These are phyloP conservation scores for Plasmopara halstedii DNA, from an alignment of 352 stramenopile species.

Conservation along the genomic window DNA sequence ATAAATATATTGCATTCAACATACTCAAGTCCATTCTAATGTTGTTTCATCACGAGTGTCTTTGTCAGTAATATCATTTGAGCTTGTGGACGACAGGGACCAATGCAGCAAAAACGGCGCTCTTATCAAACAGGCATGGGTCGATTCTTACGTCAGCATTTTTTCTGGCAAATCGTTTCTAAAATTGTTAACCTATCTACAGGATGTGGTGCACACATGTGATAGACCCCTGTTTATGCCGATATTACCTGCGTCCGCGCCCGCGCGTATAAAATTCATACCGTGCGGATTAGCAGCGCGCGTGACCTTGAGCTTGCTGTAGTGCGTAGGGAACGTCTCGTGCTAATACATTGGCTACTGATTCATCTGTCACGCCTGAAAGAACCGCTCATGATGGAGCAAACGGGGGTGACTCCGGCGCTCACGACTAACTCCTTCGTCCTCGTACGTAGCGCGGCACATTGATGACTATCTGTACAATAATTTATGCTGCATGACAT, in stretches of 20 bases:
- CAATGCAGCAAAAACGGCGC: constrained; percentile 2
- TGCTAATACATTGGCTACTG: not conserved
- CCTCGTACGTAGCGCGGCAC: constrained; percentile 24
- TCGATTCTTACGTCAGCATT: no score
- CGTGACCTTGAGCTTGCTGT: constrained; percentile 6
- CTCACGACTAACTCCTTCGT: constrained; percentile 37
- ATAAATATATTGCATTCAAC: no score
- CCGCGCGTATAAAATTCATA: constrained; percentile 15
- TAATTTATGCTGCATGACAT: constrained; percentile 4
- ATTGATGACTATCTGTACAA: constrained; percentile 4
- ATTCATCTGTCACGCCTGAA: not conserved
- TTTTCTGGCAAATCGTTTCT: no score
- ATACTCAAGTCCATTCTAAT: no score
- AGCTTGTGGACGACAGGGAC: constrained; percentile 4
- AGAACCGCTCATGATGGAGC: constrained; percentile 31
- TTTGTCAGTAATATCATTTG: no score
- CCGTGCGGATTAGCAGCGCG: constrained; percentile 11
- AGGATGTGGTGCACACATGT: not conserved
- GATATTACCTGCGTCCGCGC: constrained; percentile 4
- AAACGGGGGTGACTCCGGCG: constrained; percentile 2
- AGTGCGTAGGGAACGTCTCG: constrained; percentile 8
- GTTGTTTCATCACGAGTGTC: no score
- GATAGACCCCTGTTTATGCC: not conserved
- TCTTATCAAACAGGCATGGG: constrained; percentile 2
- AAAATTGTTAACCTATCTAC: no score